Conservation (phyloP, 495 filamentous ascomycete genomes). For the Aspergillus nanangensis region DNA sequence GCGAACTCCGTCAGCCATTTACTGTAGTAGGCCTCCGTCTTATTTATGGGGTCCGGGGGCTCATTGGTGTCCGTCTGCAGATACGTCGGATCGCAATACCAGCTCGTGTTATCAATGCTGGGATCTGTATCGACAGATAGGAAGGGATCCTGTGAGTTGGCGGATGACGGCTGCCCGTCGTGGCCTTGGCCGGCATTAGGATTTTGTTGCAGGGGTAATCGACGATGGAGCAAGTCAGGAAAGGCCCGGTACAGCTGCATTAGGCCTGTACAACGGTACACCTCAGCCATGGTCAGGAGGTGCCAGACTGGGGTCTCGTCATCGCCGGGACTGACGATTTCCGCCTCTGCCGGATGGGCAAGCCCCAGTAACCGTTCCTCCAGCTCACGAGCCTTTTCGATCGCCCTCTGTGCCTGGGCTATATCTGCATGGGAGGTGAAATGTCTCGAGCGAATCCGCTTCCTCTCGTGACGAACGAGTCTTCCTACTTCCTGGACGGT, state of each 20-base stretch:
- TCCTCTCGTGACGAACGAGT: slow-evolving; percentile 47
- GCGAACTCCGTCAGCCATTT: slow-evolving; percentile 51
- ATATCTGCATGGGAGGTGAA: slow-evolving; percentile 40
- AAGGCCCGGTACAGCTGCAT: slow-evolving; percentile 54
- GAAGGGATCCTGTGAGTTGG: slow-evolving; percentile 18
- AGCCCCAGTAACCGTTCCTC: slow-evolving; percentile 49
- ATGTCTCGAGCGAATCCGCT: slow-evolving; percentile 27
- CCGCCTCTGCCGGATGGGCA: slow-evolving; percentile 43
- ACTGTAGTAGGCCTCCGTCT: slow-evolving; percentile 19
- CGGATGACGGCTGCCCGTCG: not conserved
- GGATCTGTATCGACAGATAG: slow-evolving; percentile 26
- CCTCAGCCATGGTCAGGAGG: slow-evolving; percentile 53
- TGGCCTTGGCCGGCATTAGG: slow-evolving; percentile 6
- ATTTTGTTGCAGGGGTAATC: slow-evolving; percentile 25
- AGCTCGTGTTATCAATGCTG: slow-evolving; percentile 10
- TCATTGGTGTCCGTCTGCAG: not conserved
- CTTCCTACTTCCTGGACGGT: slow-evolving; percentile 52
- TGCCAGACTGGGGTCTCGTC: slow-evolving; percentile 53
- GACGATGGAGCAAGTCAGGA: slow-evolving; percentile 43
- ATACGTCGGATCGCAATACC: slow-evolving; percentile 12
- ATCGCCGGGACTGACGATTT: slow-evolving; percentile 50
- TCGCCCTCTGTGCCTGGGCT: slow-evolving; percentile 35
- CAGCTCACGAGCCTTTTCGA: slow-evolving; percentile 40
- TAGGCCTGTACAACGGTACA: slow-evolving; percentile 50
- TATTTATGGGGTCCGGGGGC: slow-evolving; percentile 2